A percentile compares a stretch with the other conserved stretches of the same genome.
These are phyloP conservation scores for Allium fistulosum DNA, from an alignment of 106 monocot genomes.

Conservation along the genomic window DNA sequence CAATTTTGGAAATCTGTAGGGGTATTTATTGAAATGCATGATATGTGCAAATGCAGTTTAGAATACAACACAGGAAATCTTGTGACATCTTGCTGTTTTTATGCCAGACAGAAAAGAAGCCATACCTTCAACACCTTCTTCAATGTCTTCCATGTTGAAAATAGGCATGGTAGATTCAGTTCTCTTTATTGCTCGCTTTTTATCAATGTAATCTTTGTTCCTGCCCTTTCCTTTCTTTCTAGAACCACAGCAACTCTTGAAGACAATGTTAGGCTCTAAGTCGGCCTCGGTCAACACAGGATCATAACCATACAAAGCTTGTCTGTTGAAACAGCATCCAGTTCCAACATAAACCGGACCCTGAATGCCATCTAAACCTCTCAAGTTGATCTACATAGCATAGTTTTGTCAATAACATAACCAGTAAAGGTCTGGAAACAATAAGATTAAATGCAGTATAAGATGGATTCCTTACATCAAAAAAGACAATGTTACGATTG, in stretches of 20 bases:
- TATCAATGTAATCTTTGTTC: slow-evolving; percentile 23
- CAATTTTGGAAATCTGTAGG: too few species aligned
- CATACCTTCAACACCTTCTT: slow-evolving; percentile 55
- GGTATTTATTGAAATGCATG: too few species aligned
- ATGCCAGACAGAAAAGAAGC: too few species aligned
- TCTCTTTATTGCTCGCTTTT: slow-evolving; percentile 36
- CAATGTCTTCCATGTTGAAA: slow-evolving; percentile 51
- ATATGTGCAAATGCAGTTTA: too few species aligned
- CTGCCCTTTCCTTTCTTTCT: slow-evolving; percentile 3
- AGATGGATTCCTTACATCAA: slow-evolving; percentile 30
- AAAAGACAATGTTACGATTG: slow-evolving; percentile 63
- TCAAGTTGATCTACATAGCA: slow-evolving; percentile 80
- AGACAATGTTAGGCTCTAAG: slow-evolving; percentile 73
- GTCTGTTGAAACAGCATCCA: slow-evolving; percentile 89
- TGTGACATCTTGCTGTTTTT: too few species aligned
- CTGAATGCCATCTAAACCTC: slow-evolving; percentile 85
- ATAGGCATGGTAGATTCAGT: slow-evolving; percentile 36
- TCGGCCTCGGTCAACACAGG: slow-evolving; percentile 82
- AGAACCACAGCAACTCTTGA: slow-evolving; percentile 77
- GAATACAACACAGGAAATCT: too few species aligned
- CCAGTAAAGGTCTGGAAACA: background rate
- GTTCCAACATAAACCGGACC: slow-evolving; percentile 92
- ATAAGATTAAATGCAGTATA: background rate
- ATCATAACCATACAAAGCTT: slow-evolving; percentile 87
- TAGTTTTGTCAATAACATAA: slow-evolving; percentile 1